These are phyloP conservation scores for Raphidocelis subcapitata DNA, from an alignment of 139 green algal species.

Conservation along the genomic window DNA sequence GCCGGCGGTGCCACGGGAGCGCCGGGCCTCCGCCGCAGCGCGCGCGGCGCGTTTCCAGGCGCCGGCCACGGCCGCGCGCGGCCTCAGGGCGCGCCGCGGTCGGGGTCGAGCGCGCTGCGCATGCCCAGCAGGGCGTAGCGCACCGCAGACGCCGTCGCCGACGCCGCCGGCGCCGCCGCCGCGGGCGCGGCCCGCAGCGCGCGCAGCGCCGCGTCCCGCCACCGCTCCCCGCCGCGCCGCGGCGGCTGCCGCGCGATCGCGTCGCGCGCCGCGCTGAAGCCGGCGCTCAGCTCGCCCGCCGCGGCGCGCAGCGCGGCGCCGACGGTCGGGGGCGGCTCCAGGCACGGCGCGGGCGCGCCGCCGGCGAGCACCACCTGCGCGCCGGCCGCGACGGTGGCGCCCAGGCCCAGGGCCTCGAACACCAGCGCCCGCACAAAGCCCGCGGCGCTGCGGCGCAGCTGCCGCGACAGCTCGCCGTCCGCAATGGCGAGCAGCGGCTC, in stretches of 20 bases:
- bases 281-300: conserved; percentile 26
- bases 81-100: too few relatives aligned
- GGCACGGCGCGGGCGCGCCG: background rate
- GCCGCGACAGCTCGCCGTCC: conserved; percentile 1
- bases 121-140: conserved; percentile 32
- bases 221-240: background rate
- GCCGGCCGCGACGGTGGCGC: conserved; percentile 36
- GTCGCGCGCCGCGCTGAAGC: conserved; percentile 26
- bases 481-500: too few relatives aligned
- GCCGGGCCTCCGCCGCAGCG: too few relatives aligned
- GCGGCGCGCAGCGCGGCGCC: conserved; percentile 9
- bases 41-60: too few relatives aligned
- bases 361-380: conserved; percentile 42
- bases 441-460: conserved; percentile 14
- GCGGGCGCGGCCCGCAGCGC: conserved; percentile 14
- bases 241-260: background rate
- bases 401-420: conserved; percentile 50
- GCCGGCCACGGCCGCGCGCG: too few relatives aligned
- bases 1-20: too few relatives aligned
- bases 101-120: conserved; percentile 40
- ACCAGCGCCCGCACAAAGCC: conserved; percentile 40
- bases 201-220: background rate
- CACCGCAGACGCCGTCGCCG: conserved; percentile 28
- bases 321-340: background rate
- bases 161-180: conserved; percentile 17